These are phyloP conservation scores for Sugiyamaella xylanicola DNA, from an alignment of 1,139 yeast species.

Conservation along the genomic window DNA sequence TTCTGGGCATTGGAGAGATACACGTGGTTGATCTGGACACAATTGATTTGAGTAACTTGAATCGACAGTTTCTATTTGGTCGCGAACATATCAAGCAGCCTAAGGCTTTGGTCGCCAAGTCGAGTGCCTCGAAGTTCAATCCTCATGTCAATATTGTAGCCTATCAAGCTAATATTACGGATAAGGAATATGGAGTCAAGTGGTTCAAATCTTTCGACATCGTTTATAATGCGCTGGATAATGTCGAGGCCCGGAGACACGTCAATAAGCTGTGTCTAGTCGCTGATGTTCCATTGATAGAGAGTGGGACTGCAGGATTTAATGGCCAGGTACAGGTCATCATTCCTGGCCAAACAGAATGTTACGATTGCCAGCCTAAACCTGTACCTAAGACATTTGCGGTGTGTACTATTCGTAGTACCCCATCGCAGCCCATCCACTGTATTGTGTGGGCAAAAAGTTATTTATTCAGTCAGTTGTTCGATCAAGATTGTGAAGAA, in stretches of 20 bases:
- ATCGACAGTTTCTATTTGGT: slow-evolving; percentile 89
- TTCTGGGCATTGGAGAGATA: slow-evolving; percentile 85
- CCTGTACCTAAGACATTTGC: slow-evolving; percentile 91
- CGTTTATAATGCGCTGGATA: slow-evolving; percentile 90
- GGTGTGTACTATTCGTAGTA: slow-evolving; percentile 93
- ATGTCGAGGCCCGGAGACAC: slow-evolving; percentile 86
- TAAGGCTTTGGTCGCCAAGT: slow-evolving; percentile 76
- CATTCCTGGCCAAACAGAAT: slow-evolving; percentile 77
- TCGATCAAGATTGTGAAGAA: slow-evolving; percentile 51
- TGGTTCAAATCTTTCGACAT: slow-evolving; percentile 84
- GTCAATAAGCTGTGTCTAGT: slow-evolving; percentile 83
- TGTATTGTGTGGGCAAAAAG: slow-evolving; percentile 98
- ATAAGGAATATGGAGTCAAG: slow-evolving; percentile 66
- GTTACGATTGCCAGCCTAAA: slow-evolving; percentile 89
- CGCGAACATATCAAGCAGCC: slow-evolving; percentile 84
- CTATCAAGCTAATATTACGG: slow-evolving; percentile 88
- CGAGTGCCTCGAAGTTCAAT: slow-evolving; percentile 79
- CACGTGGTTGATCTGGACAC: slow-evolving; percentile 95
- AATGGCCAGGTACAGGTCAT: slow-evolving; percentile 94
- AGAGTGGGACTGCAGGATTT: slow-evolving; percentile 93
- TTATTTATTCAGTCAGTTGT: slow-evolving; percentile 79
- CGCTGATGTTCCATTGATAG: slow-evolving; percentile 75
- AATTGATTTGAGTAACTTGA: slow-evolving; percentile 85
- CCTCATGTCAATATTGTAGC: slow-evolving; percentile 72
- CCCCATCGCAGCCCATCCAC: slow-evolving; percentile 95